phyloP scores from a whole-genome alignment of 768 basidiomycete species.

The Fibroporia radiculosa region DNA sequence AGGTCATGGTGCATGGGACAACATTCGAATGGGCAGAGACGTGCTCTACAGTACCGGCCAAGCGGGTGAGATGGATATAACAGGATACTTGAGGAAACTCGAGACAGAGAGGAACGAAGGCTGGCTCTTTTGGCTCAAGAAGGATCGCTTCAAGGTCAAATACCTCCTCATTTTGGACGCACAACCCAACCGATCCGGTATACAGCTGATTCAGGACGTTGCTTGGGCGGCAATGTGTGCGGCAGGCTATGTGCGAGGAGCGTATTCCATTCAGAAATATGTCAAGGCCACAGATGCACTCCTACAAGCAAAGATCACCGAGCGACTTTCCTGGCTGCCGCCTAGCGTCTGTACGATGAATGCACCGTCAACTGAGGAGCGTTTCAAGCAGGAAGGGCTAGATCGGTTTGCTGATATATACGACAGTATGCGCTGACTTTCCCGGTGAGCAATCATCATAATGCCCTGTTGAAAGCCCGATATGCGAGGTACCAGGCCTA shows the following conservation, averaged over 20 bases:
- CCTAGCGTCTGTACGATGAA: not conserved
- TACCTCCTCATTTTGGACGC: slow-evolving; percentile 1
- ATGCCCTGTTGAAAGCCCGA: no score
- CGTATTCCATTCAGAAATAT: not conserved
- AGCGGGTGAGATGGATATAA: not conserved
- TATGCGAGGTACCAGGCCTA: no score
- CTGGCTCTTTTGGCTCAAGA: slow-evolving; percentile 1
- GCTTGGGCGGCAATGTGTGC: slow-evolving; percentile 2
- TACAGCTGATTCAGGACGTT: not conserved
- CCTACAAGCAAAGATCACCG: not conserved
- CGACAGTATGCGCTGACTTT: not conserved
- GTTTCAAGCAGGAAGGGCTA: not conserved
- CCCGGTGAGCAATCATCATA: no score
- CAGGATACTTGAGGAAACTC: not conserved
- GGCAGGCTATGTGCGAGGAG: not conserved
- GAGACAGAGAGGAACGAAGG: not conserved
- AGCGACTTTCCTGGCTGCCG: not conserved
- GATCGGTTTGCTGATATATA: not conserved
- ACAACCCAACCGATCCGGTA: not conserved
- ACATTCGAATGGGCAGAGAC: not conserved
- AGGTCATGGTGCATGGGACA: not conserved
- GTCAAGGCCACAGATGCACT: not conserved
- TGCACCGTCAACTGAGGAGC: not conserved
- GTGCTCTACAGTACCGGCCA: not conserved
- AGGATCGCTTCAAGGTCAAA: not conserved